phyloP scores from a whole-genome alignment of 345 rosid genomes.

The Acer negundo region DNA sequence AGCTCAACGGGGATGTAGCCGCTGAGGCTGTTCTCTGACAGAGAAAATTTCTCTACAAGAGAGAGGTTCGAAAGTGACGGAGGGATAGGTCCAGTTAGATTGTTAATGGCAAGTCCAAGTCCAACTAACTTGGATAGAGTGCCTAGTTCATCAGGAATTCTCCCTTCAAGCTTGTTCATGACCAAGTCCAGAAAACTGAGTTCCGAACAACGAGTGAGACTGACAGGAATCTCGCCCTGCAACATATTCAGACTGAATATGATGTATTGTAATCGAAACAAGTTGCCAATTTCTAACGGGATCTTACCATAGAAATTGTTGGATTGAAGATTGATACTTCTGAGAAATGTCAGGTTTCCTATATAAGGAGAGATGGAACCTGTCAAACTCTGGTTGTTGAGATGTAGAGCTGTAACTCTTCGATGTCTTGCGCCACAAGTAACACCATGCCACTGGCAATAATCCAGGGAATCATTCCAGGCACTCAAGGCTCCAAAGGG shows the following conservation, averaged over 20 bases:
- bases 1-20: conserved; percentile 29
- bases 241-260: conserved; percentile 20
- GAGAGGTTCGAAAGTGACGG: conserved; percentile 27
- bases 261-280: conserved; percentile 20
- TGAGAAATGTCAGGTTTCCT: conserved; percentile 33
- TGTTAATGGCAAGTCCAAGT: conserved; percentile 25
- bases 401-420: conserved; percentile 25
- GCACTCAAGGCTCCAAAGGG: conserved; percentile 14
- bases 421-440: conserved; percentile 22
- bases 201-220: conserved; percentile 24
- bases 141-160: conserved; percentile 28
- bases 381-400: conserved; percentile 18
- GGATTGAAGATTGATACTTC: conserved; percentile 13
- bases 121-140: conserved; percentile 18
- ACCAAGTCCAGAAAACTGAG: conserved; percentile 24
- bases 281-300: conserved; percentile 26
- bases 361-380: conserved; percentile 30
- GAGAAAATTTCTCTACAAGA: not conserved
- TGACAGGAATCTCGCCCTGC: conserved; percentile 30
- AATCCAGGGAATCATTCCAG: conserved; percentile 30
- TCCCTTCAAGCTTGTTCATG: conserved; percentile 29
- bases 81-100: conserved; percentile 33
- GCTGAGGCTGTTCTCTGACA: conserved; percentile 29
- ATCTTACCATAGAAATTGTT: conserved; percentile 29
- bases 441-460: conserved; percentile 33